Evolutionary conservation across 108 stramenopile genomes (phyloP).

Genomic region (Phaeodactylum tricornutum): DNA sequence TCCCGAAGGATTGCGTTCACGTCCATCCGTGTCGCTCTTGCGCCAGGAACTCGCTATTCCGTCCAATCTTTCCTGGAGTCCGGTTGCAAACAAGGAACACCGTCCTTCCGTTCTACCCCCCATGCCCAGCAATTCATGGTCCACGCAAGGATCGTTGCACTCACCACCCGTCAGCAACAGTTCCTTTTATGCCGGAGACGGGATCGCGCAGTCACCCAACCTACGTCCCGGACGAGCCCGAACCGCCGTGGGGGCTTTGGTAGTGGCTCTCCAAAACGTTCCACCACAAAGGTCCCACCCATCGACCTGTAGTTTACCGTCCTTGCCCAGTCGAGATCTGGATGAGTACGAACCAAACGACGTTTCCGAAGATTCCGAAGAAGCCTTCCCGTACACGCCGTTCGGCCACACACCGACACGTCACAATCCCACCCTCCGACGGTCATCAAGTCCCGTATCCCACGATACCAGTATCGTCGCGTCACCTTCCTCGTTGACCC

Average conservation of each 20-base stretch:
- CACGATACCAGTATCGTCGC: background rate
- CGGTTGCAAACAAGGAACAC: background rate
- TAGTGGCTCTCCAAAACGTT: slow-evolving; percentile 4
- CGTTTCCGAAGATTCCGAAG: background rate
- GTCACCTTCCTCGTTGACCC: slow-evolving; percentile 1
- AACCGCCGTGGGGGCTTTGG: slow-evolving; percentile 12
- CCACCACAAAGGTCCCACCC: background rate
- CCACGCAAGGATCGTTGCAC: background rate
- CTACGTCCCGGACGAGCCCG: slow-evolving; percentile 3
- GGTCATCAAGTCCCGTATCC: background rate
- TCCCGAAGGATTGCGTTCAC: slow-evolving; percentile 5
- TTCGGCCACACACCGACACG: no score
- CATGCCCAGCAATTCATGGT: slow-evolving; percentile 2
- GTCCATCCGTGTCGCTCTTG: background rate
- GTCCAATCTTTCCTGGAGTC: background rate
- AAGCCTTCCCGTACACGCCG: background rate
- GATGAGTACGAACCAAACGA: background rate
- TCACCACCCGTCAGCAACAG: background rate
- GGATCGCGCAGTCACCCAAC: slow-evolving; percentile 6
- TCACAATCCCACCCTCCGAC: no score
- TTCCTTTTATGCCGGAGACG: slow-evolving; percentile 1
- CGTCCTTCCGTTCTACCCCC: background rate
- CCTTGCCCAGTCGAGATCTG: background rate
- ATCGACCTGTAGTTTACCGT: background rate
- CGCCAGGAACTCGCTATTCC: background rate